These are phyloP conservation scores for Rhypophila decipiens DNA, from an alignment of 495 filamentous ascomycete genomes.

Conservation along the genomic window DNA sequence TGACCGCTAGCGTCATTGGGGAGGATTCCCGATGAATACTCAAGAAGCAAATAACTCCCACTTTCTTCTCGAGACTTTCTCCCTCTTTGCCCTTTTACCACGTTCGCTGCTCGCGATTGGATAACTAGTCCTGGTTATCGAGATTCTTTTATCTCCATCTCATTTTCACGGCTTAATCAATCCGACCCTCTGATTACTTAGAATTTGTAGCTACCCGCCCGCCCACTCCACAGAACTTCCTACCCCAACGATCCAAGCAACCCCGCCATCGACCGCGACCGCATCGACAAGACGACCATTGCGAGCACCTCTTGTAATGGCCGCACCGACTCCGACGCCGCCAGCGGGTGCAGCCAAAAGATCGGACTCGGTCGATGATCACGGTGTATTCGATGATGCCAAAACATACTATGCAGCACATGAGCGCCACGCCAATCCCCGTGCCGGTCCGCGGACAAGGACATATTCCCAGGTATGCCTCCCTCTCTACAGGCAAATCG, in stretches of 20 bases:
- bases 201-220: not conserved
- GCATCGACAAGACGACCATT: conserved; percentile 14
- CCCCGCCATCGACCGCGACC: conserved; percentile 5
- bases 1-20: too few relatives aligned
- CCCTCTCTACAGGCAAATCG: not conserved
- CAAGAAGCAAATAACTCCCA: too few relatives aligned
- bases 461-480: conserved; percentile 41
- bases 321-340: conserved; percentile 5
- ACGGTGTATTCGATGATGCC: conserved; percentile 40
- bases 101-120: too few relatives aligned
- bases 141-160: too few relatives aligned
- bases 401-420: conserved; percentile 44
- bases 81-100: too few relatives aligned
- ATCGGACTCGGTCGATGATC: conserved; percentile 26
- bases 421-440: conserved; percentile 34
- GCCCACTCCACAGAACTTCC: not conserved
- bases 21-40: too few relatives aligned
- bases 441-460: conserved; percentile 35
- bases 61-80: too few relatives aligned
- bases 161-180: not conserved
- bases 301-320: too few relatives aligned
- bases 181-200: not conserved
- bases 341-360: conserved; percentile 3
- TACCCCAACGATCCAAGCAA: not conserved
- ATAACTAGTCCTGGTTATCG: too few relatives aligned